Evolutionary conservation across 768 basidiomycete genomes (phyloP), one percentile per base, ranked within the genome.

Genomic region (Russula dissimulans): DNA sequence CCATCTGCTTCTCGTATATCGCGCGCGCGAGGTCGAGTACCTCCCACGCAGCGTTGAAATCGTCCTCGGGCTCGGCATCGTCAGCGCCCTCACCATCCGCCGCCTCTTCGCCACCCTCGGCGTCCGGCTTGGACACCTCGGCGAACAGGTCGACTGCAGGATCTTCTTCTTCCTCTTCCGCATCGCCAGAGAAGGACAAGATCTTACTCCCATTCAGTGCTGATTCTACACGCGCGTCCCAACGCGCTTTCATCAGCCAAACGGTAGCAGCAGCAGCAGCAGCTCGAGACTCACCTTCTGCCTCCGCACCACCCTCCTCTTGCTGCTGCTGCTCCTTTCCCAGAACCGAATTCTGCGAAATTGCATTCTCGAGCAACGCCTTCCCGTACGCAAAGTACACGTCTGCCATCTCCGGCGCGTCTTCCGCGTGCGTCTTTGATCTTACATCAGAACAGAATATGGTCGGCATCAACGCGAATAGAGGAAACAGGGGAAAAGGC

Each of bases 41-140:
- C 69, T 97, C 91, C 94, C 95, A 99, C 12, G 97, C 93, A 29
- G 91, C 92, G 65, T 95, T 97, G 72, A 97, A 97, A 68, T 98
- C 97, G 66, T 99, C 97, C 67, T 97, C 95, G 0, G 91, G 91
- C 67, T 90, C 91, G 4, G 71, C 60, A 3, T 61, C 88, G 12
- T 85, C 88, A 4, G 83, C 87, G 2, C 75, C 89, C 9, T 79
- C 85, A 1, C 75, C 83, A 3, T 77, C 81, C 0, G 74, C 81
- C 12, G 78, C 80, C 8, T 79, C 80, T 0, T 76, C 79, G 5
- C 74, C 79, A 3, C 68, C 76, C 56, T 80, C 79, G 9, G 72
- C 74, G 44, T 75, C 72, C 17, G 69, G 73, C 59, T 80, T 77
- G n/a, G 73, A 72, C 38, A 80, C 78, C 62, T 83, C 78, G 1